Evolutionary conservation across 345 rosid genomes (phyloP), one percentile per base, ranked within the genome.

Genomic region (Syzygium oleosum): DNA sequence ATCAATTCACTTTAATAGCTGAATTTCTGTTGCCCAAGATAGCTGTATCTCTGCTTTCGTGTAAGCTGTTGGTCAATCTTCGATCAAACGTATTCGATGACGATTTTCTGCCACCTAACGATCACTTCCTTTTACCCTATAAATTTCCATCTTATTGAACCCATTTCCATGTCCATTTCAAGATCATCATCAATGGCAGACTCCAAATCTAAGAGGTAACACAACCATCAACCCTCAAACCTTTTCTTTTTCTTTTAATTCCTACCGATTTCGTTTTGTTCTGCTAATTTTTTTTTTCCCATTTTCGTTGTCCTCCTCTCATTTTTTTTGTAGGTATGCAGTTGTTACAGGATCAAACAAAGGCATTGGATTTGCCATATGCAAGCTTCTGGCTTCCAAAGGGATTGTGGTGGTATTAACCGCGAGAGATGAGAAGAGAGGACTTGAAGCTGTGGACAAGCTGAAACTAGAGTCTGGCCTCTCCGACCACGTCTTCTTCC

Each of bases 381-480:
- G 85, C 41, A 84, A 52, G 53, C 92, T 90, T 80, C 68, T 91
- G 38, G 91, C 88, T 85, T 90, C 88, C 4, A 87, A 88, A 43
- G 92, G 85, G 13, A 90, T 84, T 27, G 54, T 52, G 34, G 85
- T 84, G 85, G 85, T 84, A 9, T 84, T 84, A 58, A 84, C 41
- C 1, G 38, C 85, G 29, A 46, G 92, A 87, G 90, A 91, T 73
- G 89, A 85, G 89, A 91, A 88, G 29, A 90, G 85, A 56, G 92
- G 94, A 10, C 92, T 90, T 58, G 92, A 88, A 52, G 92, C 91
- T 73, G 88, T 92, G 54, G 38, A 87, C 29, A 91, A 89, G 34
- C 87, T 91, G 4, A 14, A 84, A 17, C 56, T 14, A 21, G 85
- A 80, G n/a, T 49, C 87, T 94, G 92, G 56, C 80, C 83, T 89